Evolutionary conservation across 768 basidiomycete genomes (phyloP), one percentile per base, ranked within the genome.

Genomic region (Phaeotremella skinneri): DNA sequence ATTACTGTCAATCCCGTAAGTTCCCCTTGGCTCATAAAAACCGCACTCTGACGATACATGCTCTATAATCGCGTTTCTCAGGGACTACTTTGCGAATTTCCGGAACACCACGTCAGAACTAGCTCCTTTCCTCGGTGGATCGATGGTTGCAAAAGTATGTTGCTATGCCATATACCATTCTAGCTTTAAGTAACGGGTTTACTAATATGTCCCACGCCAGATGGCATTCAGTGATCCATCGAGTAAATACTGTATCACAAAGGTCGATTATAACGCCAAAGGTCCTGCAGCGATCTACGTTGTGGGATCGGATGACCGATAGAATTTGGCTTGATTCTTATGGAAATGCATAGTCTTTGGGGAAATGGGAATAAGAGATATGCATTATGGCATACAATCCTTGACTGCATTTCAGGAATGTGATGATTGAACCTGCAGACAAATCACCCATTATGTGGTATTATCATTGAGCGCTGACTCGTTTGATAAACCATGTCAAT

Each of bases 111-210:
- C 64, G 11, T 65, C 63, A 4, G 70, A 74, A 17, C 55, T 74
- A 4, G 73, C 73, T 20, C 73, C 75, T 26, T 76, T 76, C 66
- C 56, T 76, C 3, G 75, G 75, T 2, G 75, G 61, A 29, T 73
- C 61, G 21, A 62, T 76, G 64, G 68, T 70, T 11, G 63, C 68
- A 41, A 73, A 69, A 56, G 73, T 72, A 47, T 56, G 69, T 63
- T n/a, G n/a, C n/a, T n/a, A n/a, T n/a, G n/a, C n/a, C n/a, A n/a
- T n/a, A n/a, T n/a, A n/a, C n/a, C n/a, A n/a, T n/a, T n/a, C n/a
- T n/a, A n/a, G n/a, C n/a, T n/a, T n/a, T n/a, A n/a, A n/a, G n/a
- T n/a, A n/a, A n/a, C n/a, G n/a, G n/a, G 20, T n/a, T 13, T 41
- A 13, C 13, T n/a, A 13, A 25, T 4, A n/a, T n/a, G n/a, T n/a